Percentiles rank a stretch among this genome's conserved stretches.
phyloP scores from a whole-genome alignment of 2,329 filamentous ascomycete genomes.

The Cyphellophora europaea region DNA sequence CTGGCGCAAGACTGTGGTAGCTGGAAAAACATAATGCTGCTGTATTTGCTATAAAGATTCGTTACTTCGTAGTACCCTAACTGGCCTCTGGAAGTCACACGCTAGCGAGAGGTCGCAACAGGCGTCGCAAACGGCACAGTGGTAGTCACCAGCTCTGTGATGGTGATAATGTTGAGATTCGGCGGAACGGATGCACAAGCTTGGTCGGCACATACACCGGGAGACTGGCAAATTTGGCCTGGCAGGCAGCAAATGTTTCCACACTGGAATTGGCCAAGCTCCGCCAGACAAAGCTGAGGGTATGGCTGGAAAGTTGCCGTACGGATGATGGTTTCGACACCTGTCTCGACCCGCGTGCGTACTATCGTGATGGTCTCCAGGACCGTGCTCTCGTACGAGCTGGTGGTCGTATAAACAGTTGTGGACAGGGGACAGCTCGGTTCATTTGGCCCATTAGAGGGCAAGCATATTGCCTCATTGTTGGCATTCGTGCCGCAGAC shows the following conservation, averaged over 20 bases:
- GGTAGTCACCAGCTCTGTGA: not conserved
- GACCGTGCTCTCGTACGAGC: not conserved
- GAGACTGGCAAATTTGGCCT: not conserved
- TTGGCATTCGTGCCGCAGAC: conserved; percentile 41
- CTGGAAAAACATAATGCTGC: too few species aligned
- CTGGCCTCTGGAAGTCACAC: too few species aligned
- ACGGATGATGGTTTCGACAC: not conserved
- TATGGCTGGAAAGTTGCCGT: not conserved
- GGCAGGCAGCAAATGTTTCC: not conserved
- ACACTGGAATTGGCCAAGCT: not conserved
- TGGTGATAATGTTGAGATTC: not conserved
- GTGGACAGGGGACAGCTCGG: not conserved
- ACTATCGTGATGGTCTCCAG: not conserved
- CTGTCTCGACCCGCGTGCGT: not conserved
- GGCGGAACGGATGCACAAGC: not conserved
- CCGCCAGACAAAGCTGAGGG: not conserved
- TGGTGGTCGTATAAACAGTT: not conserved
- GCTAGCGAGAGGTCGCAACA: not conserved
- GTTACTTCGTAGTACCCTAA: too few species aligned
- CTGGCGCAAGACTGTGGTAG: too few species aligned
- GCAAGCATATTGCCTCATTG: conserved; percentile 38
- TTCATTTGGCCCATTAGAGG: too few species aligned
- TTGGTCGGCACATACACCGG: not conserved
- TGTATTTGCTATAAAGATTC: too few species aligned
- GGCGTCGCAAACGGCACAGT: not conserved